phyloP scores from a whole-genome alignment of 768 basidiomycete genomes.

The Russula foetens region DNA sequence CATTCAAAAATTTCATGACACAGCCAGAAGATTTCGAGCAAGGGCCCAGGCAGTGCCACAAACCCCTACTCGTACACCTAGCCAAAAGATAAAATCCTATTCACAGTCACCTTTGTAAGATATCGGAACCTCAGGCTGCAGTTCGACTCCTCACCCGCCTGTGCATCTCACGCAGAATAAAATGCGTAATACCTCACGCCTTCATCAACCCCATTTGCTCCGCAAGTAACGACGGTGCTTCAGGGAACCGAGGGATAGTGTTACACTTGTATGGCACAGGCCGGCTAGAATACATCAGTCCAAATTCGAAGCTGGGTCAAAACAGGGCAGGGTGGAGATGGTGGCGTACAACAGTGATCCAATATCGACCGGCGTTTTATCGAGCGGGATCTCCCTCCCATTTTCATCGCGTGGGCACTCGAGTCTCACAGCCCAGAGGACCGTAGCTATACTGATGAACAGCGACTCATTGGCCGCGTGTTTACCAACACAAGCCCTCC shows the following conservation, averaged over 20 bases:
- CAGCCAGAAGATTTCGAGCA: no score
- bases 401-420: neutral
- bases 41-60: no score
- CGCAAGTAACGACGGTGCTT: neutral
- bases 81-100: no score
- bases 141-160: no score
- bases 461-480: slow-evolving; percentile 16
- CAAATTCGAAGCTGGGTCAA: neutral
- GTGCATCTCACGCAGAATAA: no score
- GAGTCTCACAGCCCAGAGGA: slow-evolving; percentile 18
- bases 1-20: no score
- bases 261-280: neutral
- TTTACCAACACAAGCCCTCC: slow-evolving; percentile 17
- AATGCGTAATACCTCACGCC: neutral
- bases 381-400: slow-evolving; percentile 4
- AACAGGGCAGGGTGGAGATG: neutral
- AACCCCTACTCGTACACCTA: no score
- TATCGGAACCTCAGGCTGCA: no score
- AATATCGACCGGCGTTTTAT: neutral
- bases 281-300: neutral
- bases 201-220: neutral
- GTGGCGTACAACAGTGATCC: slow-evolving; percentile 8
- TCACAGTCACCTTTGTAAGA: no score
- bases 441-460: slow-evolving; percentile 18
- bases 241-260: neutral